phyloP scores from a whole-genome alignment of 1,284 basidiomycete species.

The Singerocomus inundabilis region DNA sequence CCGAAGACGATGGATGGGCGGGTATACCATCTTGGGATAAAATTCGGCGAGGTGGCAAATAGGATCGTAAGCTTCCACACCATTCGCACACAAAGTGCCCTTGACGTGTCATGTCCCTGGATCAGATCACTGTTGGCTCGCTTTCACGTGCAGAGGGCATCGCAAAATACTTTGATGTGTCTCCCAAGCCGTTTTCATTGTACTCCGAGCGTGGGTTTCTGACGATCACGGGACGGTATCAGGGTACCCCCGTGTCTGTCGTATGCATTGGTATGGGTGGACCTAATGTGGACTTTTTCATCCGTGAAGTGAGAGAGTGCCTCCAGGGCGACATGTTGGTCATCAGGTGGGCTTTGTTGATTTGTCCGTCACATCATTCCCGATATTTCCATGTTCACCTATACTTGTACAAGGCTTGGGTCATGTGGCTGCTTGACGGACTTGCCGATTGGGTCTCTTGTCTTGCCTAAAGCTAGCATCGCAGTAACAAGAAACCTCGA shows the following conservation, averaged over 20 bases:
- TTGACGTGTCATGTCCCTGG: slow-evolving; percentile 2
- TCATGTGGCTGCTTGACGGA: slow-evolving; percentile 77
- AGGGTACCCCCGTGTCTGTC: slow-evolving; percentile 66
- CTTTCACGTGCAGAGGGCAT: slow-evolving; percentile 66
- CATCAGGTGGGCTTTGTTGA: slow-evolving; percentile 51
- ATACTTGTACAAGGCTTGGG: slow-evolving; percentile 52
- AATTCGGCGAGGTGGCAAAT: slow-evolving; percentile 76
- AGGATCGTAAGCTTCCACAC: slow-evolving; percentile 55
- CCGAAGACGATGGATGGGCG: slow-evolving; percentile 67
- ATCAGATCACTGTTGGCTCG: slow-evolving; percentile 74
- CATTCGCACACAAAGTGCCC: not conserved
- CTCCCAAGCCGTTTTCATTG: slow-evolving; percentile 58
- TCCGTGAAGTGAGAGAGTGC: slow-evolving; percentile 79
- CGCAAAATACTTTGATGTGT: slow-evolving; percentile 57
- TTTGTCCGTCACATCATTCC: not conserved
- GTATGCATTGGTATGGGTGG: slow-evolving; percentile 83
- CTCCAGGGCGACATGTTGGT: slow-evolving; percentile 75
- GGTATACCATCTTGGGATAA: slow-evolving; percentile 77
- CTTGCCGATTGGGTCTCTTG: slow-evolving; percentile 70
- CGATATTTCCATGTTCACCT: slow-evolving; percentile 3
- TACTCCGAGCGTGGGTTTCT: slow-evolving; percentile 76
- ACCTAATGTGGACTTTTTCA: slow-evolving; percentile 82
- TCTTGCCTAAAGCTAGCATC: slow-evolving; percentile 67
- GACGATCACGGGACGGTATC: slow-evolving; percentile 77
- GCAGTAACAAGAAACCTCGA: slow-evolving; percentile 75